Evolutionary conservation across 345 rosid genomes (phyloP).

Genomic region (Lumnitzera littorea): DNA sequence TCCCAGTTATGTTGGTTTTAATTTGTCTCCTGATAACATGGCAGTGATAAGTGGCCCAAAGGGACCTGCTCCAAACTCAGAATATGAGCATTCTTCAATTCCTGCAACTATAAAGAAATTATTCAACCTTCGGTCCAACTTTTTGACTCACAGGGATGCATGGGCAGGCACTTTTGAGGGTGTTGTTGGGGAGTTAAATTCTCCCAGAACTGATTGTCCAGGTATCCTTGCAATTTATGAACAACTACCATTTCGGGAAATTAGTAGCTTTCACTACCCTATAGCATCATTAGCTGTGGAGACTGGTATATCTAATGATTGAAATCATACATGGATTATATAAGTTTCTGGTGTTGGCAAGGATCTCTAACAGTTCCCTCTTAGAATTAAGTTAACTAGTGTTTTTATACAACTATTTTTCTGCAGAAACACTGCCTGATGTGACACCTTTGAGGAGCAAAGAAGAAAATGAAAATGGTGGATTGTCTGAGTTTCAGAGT

Average conservation of each 20-base stretch:
- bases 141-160: constrained; percentile 91
- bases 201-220: constrained; percentile 88
- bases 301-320: neutral
- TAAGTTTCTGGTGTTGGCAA: no score
- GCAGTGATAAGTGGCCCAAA: constrained; percentile 57
- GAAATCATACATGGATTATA: neutral
- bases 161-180: constrained; percentile 95
- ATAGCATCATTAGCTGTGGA: neutral
- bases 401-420: neutral
- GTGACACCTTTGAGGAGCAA: constrained; percentile 52
- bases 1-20: neutral
- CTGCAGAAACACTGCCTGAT: constrained; percentile 60
- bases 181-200: constrained; percentile 46
- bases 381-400: neutral
- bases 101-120: constrained; percentile 87
- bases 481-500: constrained; percentile 64
- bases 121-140: constrained; percentile 74
- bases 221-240: constrained; percentile 15
- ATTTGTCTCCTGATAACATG: constrained; percentile 3
- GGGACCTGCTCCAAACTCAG: constrained; percentile 70
- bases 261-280: neutral
- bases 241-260: neutral
- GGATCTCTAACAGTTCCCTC: no score
- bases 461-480: constrained; percentile 54
- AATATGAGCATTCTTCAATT: constrained; percentile 80